A percentile compares a stretch with the other conserved stretches of the same genome.
Evolutionary conservation across 2,329 filamentous ascomycete genomes (phyloP).

Genomic region (Sporothrix pallida): DNA sequence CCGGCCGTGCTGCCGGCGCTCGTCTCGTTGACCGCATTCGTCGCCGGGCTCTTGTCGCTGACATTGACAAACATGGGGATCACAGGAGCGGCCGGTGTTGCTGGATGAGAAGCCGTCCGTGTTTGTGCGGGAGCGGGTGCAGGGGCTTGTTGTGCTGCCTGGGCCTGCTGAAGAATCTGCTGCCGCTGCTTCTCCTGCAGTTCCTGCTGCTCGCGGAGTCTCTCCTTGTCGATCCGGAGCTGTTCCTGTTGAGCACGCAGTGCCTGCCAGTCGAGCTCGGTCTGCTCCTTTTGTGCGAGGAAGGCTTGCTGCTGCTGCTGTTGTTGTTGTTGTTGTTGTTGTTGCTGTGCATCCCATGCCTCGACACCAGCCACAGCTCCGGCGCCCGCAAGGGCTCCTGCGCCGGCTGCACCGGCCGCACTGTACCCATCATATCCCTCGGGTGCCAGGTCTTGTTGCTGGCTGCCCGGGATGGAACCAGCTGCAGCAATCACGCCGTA

Average conservation of each 20-base stretch:
- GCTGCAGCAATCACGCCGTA: constrained; percentile 64
- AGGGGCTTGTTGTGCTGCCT: neutral
- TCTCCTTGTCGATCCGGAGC: neutral
- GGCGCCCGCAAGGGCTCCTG: neutral
- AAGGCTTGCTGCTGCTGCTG: constrained; percentile 9
- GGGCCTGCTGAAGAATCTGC: neutral
- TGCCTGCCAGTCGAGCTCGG: constrained; percentile 15
- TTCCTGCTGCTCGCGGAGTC: neutral
- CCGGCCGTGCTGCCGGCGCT: neutral
- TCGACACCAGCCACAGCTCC: neutral
- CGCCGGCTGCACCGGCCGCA: neutral
- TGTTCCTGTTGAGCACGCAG: constrained; percentile 14
- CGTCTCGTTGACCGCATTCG: neutral
- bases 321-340: neutral
- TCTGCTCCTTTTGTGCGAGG: constrained; percentile 1
- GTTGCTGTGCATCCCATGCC: neutral
- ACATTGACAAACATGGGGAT: constrained; percentile 30
- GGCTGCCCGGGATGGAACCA: constrained; percentile 58
- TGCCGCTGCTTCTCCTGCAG: constrained; percentile 8
- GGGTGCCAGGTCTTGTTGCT: constrained; percentile 36
- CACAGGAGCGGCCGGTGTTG: neutral
- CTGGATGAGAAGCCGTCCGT: neutral
- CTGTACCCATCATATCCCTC: neutral
- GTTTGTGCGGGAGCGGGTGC: neutral
- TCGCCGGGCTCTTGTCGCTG: neutral